phyloP scores from a whole-genome alignment of 805 yeast genomes.

The Ogataea methanolica region DNA sequence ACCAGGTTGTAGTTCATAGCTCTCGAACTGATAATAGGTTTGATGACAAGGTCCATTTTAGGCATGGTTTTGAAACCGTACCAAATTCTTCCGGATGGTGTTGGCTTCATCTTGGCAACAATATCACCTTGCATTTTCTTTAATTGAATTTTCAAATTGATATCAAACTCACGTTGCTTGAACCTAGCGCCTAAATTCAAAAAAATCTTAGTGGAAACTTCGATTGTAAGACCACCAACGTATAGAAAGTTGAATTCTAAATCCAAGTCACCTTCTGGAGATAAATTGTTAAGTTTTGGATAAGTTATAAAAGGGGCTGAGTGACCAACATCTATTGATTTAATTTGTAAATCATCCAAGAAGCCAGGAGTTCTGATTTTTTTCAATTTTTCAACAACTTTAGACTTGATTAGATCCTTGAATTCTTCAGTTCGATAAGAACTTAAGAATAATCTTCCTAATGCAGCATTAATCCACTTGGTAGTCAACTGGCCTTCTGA shows the following conservation, averaged over 20 bases:
- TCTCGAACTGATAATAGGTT: conserved; percentile 87
- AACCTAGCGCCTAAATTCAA: conserved; percentile 73
- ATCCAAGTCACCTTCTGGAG: conserved; percentile 75
- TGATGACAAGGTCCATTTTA: conserved; percentile 64
- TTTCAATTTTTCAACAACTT: conserved; percentile 65
- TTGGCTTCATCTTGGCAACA: conserved; percentile 69
- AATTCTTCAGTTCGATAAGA: conserved; percentile 68
- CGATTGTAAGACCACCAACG: conserved; percentile 69
- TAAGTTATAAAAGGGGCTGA: conserved; percentile 76
- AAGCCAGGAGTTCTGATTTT: conserved; percentile 86
- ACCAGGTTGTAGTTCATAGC: conserved; percentile 74
- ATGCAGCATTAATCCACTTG: conserved; percentile 84
- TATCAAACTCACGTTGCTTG: conserved; percentile 66
- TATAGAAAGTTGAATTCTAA: conserved; percentile 61
- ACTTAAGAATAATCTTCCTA: conserved; percentile 79
- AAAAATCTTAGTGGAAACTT: conserved; percentile 75
- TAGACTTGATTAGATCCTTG: conserved; percentile 50
- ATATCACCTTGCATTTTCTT: conserved; percentile 71
- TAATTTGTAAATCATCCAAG: conserved; percentile 75
- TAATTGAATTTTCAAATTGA: conserved; percentile 66
- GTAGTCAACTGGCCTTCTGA: conserved; percentile 79
- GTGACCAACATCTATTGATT: conserved; percentile 67
- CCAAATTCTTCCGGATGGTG: conserved; percentile 91
- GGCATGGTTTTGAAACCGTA: conserved; percentile 83
- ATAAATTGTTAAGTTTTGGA: conserved; percentile 62